Evolutionary conservation across 2,329 filamentous ascomycete species (phyloP).

Genomic region (Capronia epimyces): DNA sequence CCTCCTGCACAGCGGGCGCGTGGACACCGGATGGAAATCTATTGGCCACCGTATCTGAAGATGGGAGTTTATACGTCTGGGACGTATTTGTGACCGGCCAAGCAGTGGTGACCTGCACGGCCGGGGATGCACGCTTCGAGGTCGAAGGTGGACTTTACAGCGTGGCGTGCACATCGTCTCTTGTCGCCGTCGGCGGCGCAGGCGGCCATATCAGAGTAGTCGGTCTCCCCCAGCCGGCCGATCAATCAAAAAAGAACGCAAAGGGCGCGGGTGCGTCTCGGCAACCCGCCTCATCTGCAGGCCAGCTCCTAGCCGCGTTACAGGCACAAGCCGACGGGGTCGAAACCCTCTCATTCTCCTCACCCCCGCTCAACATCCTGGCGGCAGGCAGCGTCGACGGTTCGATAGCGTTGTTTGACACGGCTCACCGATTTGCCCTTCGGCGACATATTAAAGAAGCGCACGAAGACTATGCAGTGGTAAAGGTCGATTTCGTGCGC

Average conservation of each 20-base stretch:
- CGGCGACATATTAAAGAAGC: conserved; percentile 73
- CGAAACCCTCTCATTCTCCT: conserved; percentile 65
- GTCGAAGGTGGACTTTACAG: conserved; percentile 90
- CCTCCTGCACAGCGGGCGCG: conserved; percentile 75
- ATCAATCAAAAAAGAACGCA: conserved; percentile 46
- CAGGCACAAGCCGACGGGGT: conserved; percentile 74
- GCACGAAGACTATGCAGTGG: conserved; percentile 82
- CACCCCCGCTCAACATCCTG: conserved; percentile 56
- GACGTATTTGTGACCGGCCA: conserved; percentile 69
- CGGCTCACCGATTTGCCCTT: conserved; percentile 78
- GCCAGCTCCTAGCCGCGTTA: conserved; percentile 73
- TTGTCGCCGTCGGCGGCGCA: conserved; percentile 81
- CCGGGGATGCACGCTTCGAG: conserved; percentile 79
- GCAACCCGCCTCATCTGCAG: conserved; percentile 45
- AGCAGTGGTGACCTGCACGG: conserved; percentile 70
- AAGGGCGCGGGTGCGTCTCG: conserved; percentile 41
- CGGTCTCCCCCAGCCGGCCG: conserved; percentile 62
- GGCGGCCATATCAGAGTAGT: conserved; percentile 81
- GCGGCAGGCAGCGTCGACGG: conserved; percentile 61
- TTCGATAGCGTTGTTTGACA: conserved; percentile 78
- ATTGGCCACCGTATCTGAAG: conserved; percentile 82
- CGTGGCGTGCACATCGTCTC: conserved; percentile 71
- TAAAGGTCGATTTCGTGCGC: conserved; percentile 75
- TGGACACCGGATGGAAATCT: conserved; percentile 87
- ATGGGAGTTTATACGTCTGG: conserved; percentile 84